Evolutionary conservation across 176 grass and related monocot species (phyloP).

Genomic region (Oryza glumipatula): DNA sequence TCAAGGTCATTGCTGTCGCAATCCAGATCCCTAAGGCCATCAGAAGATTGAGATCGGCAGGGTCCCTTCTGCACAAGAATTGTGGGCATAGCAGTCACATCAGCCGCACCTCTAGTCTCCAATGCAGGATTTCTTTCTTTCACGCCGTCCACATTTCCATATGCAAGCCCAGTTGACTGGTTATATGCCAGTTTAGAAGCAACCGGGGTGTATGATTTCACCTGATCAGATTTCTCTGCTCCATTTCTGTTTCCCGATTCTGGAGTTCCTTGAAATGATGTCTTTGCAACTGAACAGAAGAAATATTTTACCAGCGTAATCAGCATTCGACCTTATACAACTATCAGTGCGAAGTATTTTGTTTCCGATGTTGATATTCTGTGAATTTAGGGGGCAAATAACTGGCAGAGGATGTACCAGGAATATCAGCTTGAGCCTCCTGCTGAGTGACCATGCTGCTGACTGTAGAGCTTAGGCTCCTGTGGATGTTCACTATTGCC

Average conservation of each 20-base stretch:
- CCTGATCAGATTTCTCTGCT: constrained; percentile 49
- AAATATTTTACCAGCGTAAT: background rate
- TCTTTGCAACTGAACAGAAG: constrained; percentile 57
- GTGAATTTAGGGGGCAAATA: background rate
- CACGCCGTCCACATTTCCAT: constrained; percentile 17
- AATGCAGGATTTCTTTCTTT: constrained; percentile 37
- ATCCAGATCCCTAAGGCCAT: constrained; percentile 56
- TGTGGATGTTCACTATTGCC: constrained; percentile 75
- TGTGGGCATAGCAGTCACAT: constrained; percentile 21
- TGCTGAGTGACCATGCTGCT: constrained; percentile 53
- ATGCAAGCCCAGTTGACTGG: constrained; percentile 39
- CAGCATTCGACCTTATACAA: background rate
- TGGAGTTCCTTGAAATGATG: constrained; percentile 50
- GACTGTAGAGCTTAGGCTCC: constrained; percentile 71
- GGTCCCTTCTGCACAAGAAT: constrained; percentile 48
- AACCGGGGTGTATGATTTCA: constrained; percentile 45
- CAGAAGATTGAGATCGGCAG: constrained; percentile 65
- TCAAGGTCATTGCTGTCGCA: constrained; percentile 74
- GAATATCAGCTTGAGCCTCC: constrained; percentile 47
- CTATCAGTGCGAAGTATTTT: background rate
- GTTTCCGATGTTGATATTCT: background rate
- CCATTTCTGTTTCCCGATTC: constrained; percentile 52
- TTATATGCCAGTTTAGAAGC: constrained; percentile 43
- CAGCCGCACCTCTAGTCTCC: constrained; percentile 46
- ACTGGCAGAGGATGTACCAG: constrained; percentile 43